These are phyloP conservation scores for Heterobasidion annosum DNA, from an alignment of 1,284 basidiomycete genomes.

Conservation along the genomic window DNA sequence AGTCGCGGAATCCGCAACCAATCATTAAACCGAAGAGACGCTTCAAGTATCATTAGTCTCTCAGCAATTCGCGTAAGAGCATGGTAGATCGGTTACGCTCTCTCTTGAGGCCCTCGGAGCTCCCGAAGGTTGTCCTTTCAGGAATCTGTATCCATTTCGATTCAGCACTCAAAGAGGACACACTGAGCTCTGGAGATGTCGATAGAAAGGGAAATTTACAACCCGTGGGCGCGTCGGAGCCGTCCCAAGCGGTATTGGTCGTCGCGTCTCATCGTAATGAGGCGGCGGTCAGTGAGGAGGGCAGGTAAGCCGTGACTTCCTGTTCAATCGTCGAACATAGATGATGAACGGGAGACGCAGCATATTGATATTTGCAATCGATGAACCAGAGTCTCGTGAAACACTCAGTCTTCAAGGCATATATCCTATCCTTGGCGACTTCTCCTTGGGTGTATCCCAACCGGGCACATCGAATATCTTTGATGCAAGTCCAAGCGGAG, in stretches of 20 bases:
- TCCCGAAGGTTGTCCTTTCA: not conserved
- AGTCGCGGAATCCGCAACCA: too few species aligned
- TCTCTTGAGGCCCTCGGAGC: not conserved
- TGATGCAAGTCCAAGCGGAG: not conserved
- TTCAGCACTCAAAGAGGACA: not conserved
- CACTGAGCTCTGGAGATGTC: not conserved
- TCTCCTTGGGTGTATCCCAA: not conserved
- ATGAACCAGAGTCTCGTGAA: not conserved
- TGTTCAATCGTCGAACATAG: not conserved
- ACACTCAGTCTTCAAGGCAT: not conserved
- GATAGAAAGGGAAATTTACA: not conserved
- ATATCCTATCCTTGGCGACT: not conserved
- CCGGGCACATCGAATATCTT: not conserved
- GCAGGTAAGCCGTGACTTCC: not conserved
- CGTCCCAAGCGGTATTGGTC: not conserved
- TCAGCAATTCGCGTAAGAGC: not conserved
- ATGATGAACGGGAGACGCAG: not conserved
- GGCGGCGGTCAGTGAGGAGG: not conserved
- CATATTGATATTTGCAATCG: not conserved
- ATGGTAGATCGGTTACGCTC: not conserved
- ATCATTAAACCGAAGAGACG: too few species aligned
- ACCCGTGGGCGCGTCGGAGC: not conserved
- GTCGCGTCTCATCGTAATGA: not conserved
- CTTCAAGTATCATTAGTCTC: not conserved
- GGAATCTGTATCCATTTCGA: not conserved